Percentiles rank a stretch among this genome's conserved stretches.
Conservation (phyloP, 2,329 filamentous ascomycete species). For the Alternaria sp. region DNA sequence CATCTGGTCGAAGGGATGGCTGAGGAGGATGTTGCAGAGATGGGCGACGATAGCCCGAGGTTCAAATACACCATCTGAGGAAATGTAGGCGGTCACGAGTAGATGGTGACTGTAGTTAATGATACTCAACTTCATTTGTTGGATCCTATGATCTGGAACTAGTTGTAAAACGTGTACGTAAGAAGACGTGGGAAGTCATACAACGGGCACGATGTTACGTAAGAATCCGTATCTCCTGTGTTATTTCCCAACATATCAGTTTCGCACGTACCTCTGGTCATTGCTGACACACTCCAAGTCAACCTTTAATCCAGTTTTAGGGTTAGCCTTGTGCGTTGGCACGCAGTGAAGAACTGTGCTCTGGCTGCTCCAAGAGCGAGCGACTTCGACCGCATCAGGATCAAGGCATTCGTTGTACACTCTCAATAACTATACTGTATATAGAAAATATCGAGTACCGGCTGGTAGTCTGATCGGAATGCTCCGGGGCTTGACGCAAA, state of each 20-base stretch:
- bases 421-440: not conserved
- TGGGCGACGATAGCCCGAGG: slow-evolving; percentile 58
- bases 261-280: not conserved
- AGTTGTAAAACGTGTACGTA: no score
- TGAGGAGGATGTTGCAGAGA: slow-evolving; percentile 55
- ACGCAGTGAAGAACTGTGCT: not conserved
- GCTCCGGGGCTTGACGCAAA: not conserved
- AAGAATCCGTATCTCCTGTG: not conserved
- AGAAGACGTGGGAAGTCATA: not conserved
- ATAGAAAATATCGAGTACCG: not conserved
- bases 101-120: not conserved
- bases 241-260: not conserved
- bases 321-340: no score
- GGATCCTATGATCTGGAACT: not conserved
- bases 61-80: slow-evolving; percentile 52
- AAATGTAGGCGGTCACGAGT: not conserved
- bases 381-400: not conserved
- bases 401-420: not conserved
- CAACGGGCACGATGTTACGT: not conserved
- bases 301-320: not conserved
- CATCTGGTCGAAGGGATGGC: slow-evolving; percentile 52
- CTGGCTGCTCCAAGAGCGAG: not conserved
- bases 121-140: not conserved
- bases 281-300: not conserved
- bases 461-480: not conserved